Evolutionary conservation across 2,329 filamentous ascomycete genomes (phyloP).

Genomic region (Botrytis hyacinthi): DNA sequence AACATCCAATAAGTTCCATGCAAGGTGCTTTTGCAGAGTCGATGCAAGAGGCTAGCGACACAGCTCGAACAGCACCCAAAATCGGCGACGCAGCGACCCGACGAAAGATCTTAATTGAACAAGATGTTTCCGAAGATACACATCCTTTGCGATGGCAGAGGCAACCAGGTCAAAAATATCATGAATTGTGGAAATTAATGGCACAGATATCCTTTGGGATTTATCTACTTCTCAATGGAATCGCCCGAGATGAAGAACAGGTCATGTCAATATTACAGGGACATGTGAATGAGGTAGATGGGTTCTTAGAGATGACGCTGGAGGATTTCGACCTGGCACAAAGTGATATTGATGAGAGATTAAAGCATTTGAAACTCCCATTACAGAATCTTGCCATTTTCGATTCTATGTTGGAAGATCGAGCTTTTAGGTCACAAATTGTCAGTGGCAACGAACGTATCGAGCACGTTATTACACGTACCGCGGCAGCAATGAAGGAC

Average conservation of each 20-base stretch:
- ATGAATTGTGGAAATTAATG: slow-evolving; percentile 86
- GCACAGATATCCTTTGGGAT: slow-evolving; percentile 93
- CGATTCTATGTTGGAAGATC: slow-evolving; percentile 82
- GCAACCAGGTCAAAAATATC: slow-evolving; percentile 71
- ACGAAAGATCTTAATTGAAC: slow-evolving; percentile 66
- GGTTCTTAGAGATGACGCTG: slow-evolving; percentile 80
- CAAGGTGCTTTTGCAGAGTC: slow-evolving; percentile 83
- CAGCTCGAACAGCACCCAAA: slow-evolving; percentile 50
- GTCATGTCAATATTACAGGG: slow-evolving; percentile 86
- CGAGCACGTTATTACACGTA: slow-evolving; percentile 82
- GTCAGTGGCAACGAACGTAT: slow-evolving; percentile 87
- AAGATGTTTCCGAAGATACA: slow-evolving; percentile 65
- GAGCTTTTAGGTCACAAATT: slow-evolving; percentile 76
- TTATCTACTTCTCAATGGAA: slow-evolving; percentile 77
- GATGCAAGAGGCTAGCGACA: slow-evolving; percentile 66
- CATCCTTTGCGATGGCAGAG: slow-evolving; percentile 75
- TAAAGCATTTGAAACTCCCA: slow-evolving; percentile 77
- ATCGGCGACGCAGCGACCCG: slow-evolving; percentile 58
- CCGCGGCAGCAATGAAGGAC: slow-evolving; percentile 71
- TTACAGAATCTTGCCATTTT: slow-evolving; percentile 81
- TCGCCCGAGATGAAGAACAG: slow-evolving; percentile 85
- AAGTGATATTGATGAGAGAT: slow-evolving; percentile 74
- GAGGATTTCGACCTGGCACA: slow-evolving; percentile 81
- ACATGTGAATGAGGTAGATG: slow-evolving; percentile 92
- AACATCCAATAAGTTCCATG: slow-evolving; percentile 72